Evolutionary conservation across 148 eudicot genomes (phyloP), one percentile per base, ranked within the genome.

Genomic region (Tetragonia tetragonoides): DNA sequence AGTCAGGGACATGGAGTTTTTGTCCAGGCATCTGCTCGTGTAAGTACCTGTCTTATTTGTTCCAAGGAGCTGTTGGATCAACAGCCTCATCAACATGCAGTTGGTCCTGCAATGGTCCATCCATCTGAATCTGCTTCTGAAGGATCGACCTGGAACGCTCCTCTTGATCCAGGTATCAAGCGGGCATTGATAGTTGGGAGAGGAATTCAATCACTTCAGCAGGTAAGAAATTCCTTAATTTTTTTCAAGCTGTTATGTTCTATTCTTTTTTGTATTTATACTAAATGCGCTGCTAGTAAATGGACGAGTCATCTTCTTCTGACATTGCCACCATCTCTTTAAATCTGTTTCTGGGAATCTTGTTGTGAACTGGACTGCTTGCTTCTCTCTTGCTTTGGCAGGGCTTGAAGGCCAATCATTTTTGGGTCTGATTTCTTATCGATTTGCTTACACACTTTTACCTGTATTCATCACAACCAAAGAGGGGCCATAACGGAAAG

Each of bases 121-220:
- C 90, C 97, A 23, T 72, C 97, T 39, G 86, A 83, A 73, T 81
- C 84, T 12, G 80, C 82, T 72, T n/a, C 74, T 1, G 77, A 83
- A 70, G 83, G 78, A 21, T 79, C 90, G 10, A 80, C 9, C 23
- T 92, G 91, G 97, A 80, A 86, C 81, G 89, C 87, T 56, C 91
- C 89, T 77, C 89, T 82, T 73, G 97, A 91, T 17, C 92, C 92
- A 24, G 96, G 96, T 18, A 87, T 91, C 70, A 89, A 85, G 81
- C 88, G 84, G 37, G 97, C 97, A 18, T 82, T 93, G 74, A 28
- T 89, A 63, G 93, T 93, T 82, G 97, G 97, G 37, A 51, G 91
- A 34, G 92, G 92, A 67, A 91, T 93, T 81, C 97, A 93, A 72
- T 59, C 91, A 61, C 93, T 91, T 76, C 95, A 93, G 80, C 97